Evolutionary conservation across 768 basidiomycete genomes (phyloP), one percentile per base, ranked within the genome.

Genomic region (Mycena latifolia): DNA sequence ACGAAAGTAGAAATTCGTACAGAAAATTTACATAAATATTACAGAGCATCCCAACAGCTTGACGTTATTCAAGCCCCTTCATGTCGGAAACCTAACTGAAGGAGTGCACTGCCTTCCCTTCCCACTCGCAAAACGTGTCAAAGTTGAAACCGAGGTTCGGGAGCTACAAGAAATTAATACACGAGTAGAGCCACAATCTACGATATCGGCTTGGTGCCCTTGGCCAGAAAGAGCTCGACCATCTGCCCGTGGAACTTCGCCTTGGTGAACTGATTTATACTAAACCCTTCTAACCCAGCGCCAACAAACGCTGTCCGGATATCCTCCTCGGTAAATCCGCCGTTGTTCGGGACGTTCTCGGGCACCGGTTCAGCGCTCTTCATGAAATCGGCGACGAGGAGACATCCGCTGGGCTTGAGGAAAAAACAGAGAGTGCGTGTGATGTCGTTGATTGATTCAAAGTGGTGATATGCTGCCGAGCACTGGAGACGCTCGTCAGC

Each of bases 391-490:
- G 82, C 76, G 18, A 93, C 85, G 46, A 92, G 77, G 0, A 93
- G 78, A 29, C 77, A 75, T 0, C 89, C 92, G 1, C 86, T 84
- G 0, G 88, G 88, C 63, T 87, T 91, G 68, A 94, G 79, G 72
- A 88, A 87, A 45, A 76, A 77, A 2, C 77, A 80, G n/a, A 93
- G 81, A 2, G 77, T 76, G 18, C 77, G 77, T 9, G 92, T 92
- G 29, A 84, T 84, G 14, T 77, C 75, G 10, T 79, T 76, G 69
- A 88, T 82, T 28, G 83, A 83, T 7, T 76, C 57, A 58, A 92
- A 81, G 73, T 92, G 90, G 67, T 92, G 90, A 71, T 89, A 92
- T 2, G 91, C 80, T 28, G 80, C 77, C 11, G 84, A 80, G 70
- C 91, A 93, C 92, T 93, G 31, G 28, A 46, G 25, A 35, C 8